These are phyloP conservation scores for Gossypium davidsonii DNA, from an alignment of 441 rosid species.

Conservation along the genomic window DNA sequence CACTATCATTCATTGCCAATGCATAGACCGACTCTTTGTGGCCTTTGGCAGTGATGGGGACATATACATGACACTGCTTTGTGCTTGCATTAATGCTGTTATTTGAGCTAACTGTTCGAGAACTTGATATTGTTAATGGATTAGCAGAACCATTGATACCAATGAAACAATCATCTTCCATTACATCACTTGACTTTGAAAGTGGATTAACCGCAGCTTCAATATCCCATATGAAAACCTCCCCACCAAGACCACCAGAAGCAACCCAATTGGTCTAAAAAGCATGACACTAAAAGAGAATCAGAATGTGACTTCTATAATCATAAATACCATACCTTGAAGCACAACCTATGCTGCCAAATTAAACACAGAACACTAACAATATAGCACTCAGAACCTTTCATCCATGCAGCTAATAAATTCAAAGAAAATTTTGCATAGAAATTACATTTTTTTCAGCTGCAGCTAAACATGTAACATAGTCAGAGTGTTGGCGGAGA, in stretches of 20 bases:
- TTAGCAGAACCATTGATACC: slow-evolving; percentile 57
- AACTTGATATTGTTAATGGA: slow-evolving; percentile 59
- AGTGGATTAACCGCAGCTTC: slow-evolving; percentile 80
- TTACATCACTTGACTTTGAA: slow-evolving; percentile 60
- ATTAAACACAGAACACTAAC: slow-evolving; percentile 13
- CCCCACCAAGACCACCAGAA: slow-evolving; percentile 99
- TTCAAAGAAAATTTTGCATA: slow-evolving; percentile 22
- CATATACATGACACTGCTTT: slow-evolving; percentile 63
- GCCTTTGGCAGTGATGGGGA: slow-evolving; percentile 81
- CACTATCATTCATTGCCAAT: slow-evolving; percentile 87
- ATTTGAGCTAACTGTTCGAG: slow-evolving; percentile 74
- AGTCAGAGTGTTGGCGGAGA: slow-evolving; percentile 94
- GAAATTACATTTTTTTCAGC: slow-evolving; percentile 87
- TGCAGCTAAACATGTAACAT: slow-evolving; percentile 91
- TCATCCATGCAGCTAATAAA: slow-evolving; percentile 25
- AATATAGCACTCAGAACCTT: slow-evolving; percentile 21
- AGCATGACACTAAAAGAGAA: slow-evolving; percentile 50
- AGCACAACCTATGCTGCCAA: slow-evolving; percentile 10
- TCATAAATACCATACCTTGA: slow-evolving; percentile 7
- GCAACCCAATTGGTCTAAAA: slow-evolving; percentile 92
- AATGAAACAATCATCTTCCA: slow-evolving; percentile 66
- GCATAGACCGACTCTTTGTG: slow-evolving; percentile 99
- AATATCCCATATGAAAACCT: slow-evolving; percentile 92
- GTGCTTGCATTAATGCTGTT: slow-evolving; percentile 61
- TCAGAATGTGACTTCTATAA: slow-evolving; percentile 49